Evolutionary conservation across 2,329 filamentous ascomycete species (phyloP), one percentile per base, ranked within the genome.

Genomic region (Colletotrichum destructivum): DNA sequence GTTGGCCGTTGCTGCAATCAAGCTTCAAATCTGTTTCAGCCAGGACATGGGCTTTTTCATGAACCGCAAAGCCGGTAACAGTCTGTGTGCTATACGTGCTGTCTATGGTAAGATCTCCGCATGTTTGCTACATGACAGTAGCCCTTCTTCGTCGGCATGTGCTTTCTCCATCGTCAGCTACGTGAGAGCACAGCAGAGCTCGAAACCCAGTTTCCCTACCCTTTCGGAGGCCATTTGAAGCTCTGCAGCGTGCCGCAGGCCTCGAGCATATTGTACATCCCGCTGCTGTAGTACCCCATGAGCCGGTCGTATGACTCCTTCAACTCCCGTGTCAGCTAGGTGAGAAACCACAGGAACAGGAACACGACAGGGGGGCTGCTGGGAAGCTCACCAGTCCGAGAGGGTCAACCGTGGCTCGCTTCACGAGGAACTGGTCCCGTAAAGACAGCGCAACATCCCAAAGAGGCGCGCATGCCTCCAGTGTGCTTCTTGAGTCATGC

Each of bases 1-100:
- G 51, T 15, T 2, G n/a, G 26, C 13, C 49, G 40, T 16, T 12
- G 23, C 4, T 40, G 59, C 40, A 18, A 35, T 55, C 54, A 63
- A 69, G 69, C 69, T 59, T 59, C 69, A 69, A 16, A 7, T 54
- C n/a, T 16, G 65, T 71, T 63, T 71, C 69, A 40, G 6, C 59
- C 1, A 12, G 51, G 59, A 68, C 51, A 62, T 26, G 51, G 49
- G 55, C 35, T 11, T 18, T 15, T 56, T n/a, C 26, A 6, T 8
- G 35, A 40, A 31, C 40, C 38, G 40, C 4, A 2, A 3, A 60
- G 26, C 21, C 21, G 38, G 38, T 59, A 18, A 26, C 55, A 44
- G 11, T 46, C 40, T 46, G 40, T 40, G 23, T 40, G 54, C 35
- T 7, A 56, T 9, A 8, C 31, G 5, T 31, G 31, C n/a, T 23